Conservation (phyloP, 192 early-diverging fungal species). For the Mortierella hygrophila region DNA sequence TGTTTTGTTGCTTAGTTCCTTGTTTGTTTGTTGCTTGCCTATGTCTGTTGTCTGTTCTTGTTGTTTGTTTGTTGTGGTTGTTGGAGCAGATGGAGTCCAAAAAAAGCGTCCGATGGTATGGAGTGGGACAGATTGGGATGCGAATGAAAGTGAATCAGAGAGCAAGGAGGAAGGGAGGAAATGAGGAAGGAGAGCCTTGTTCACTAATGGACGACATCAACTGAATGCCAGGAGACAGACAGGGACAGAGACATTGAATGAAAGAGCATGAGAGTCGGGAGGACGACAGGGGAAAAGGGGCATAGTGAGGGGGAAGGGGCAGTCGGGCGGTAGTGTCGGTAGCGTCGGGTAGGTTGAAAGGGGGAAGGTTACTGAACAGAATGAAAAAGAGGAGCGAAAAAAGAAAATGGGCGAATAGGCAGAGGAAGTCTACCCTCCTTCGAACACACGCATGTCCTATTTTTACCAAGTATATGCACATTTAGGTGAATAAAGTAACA, state of each 20-base stretch:
- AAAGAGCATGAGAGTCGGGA: not conserved
- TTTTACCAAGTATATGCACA: not conserved
- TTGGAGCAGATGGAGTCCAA: too few relatives aligned
- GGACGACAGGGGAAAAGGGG: too few relatives aligned
- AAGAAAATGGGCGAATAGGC: not conserved
- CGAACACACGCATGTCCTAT: not conserved
- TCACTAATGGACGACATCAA: not conserved
- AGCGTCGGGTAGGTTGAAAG: not conserved
- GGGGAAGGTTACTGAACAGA: not conserved
- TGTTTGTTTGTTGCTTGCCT: too few relatives aligned
- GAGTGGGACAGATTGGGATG: conserved; percentile 3
- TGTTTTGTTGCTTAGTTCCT: too few relatives aligned
- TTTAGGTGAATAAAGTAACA: too few relatives aligned
- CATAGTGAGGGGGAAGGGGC: not conserved
- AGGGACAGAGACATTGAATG: not conserved
- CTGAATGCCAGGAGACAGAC: not conserved
- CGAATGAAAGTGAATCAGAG: not conserved
- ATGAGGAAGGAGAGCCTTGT: not conserved
- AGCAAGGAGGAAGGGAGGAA: not conserved
- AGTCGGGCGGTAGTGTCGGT: not conserved
- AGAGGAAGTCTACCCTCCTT: not conserved
- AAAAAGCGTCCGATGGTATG: not conserved
- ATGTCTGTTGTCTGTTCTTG: too few relatives aligned
- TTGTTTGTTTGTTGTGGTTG: not conserved
- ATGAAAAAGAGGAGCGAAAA: not conserved